Evolutionary conservation across 257 asterid species (phyloP).

Genomic region (Osmanthus fragrans): DNA sequence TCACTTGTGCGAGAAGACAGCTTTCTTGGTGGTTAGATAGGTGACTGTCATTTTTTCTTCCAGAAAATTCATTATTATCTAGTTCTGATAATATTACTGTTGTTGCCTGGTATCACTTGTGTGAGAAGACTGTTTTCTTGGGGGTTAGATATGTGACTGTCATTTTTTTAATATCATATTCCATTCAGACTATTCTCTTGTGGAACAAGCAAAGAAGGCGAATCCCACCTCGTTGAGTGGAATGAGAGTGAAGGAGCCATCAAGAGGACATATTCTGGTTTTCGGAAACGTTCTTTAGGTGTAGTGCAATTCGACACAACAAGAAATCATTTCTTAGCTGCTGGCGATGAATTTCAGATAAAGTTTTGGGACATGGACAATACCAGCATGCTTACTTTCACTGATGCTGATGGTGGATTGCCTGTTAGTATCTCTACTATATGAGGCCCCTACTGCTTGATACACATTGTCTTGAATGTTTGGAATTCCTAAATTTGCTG

Average conservation of each 20-base stretch:
- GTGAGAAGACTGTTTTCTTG: background rate
- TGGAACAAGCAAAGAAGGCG: conserved; percentile 95
- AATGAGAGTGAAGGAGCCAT: conserved; percentile 96
- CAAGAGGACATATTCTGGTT: conserved; percentile 76
- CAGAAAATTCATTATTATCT: background rate
- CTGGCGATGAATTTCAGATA: conserved; percentile 91
- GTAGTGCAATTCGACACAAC: conserved; percentile 91
- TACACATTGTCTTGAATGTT: conserved; percentile 18
- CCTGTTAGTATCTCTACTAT: conserved; percentile 60
- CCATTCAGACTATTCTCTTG: conserved; percentile 85
- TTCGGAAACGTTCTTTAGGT: conserved; percentile 83
- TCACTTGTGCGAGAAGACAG: background rate
- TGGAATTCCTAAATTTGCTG: background rate
- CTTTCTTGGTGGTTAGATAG: background rate
- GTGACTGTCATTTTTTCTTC: background rate
- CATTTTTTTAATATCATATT: conserved; percentile 23
- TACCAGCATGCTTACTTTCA: conserved; percentile 55
- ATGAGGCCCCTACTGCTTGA: conserved; percentile 16
- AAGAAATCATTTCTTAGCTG: conserved; percentile 84
- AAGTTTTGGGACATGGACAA: conserved; percentile 96
- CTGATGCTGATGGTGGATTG: conserved; percentile 90
- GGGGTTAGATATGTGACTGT: background rate
- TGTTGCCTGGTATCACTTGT: background rate
- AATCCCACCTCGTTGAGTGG: conserved; percentile 94
- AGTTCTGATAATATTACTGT: background rate